Evolutionary conservation across 1,284 basidiomycete species (phyloP), one percentile per base, ranked within the genome.

Genomic region (Pseudozyma sp.): DNA sequence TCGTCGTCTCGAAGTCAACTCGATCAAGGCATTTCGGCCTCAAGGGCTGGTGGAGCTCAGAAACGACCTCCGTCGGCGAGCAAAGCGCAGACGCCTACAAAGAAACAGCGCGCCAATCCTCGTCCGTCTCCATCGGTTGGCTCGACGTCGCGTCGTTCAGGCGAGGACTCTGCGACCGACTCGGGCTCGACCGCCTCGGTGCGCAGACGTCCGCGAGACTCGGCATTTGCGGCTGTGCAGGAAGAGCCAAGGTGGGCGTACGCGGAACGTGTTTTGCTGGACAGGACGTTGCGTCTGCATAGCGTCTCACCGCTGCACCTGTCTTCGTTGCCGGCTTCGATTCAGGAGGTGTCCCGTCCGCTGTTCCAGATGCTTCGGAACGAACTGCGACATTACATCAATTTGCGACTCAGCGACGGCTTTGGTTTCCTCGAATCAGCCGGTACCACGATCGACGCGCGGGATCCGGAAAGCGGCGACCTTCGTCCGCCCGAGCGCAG

Each of bases 401-500:
- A 75, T 19, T 34, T 75, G 49, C 67, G 72, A n/a, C 60, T 75
- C 13, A 75, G 67, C 24, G 72, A 75, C 30, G 72, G 72, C 1
- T 63, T 70, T 35, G 72, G 68, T 0, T 75, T 75, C 35, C 53
- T 75, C 33, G 67, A 75, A 43, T 50, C 54, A 4, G 51, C 35
- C 6, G 60, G 58, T 11, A 46, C 60, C 7, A 58, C 54, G 5
- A 67, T 63, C 35, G 54, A 70, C 30, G 54, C 68, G 40, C 57
- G 68, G 3, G 68, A 70, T 53, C 44, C 63, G 3, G 63, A 66
- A 3, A 61, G 50, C n/a, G 68, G 68, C 24, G 72, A 70, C 17
- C 56, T 70, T 30, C 54, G 64, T 31, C 72, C 72, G 17, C 68
- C 68, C 0, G 68, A 61, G 16, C 54, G 68, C 17, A 59, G 72